Evolutionary conservation across 2,329 filamentous ascomycete genomes (phyloP), one percentile per base, ranked within the genome.

Genomic region (Colletotrichum sp.): DNA sequence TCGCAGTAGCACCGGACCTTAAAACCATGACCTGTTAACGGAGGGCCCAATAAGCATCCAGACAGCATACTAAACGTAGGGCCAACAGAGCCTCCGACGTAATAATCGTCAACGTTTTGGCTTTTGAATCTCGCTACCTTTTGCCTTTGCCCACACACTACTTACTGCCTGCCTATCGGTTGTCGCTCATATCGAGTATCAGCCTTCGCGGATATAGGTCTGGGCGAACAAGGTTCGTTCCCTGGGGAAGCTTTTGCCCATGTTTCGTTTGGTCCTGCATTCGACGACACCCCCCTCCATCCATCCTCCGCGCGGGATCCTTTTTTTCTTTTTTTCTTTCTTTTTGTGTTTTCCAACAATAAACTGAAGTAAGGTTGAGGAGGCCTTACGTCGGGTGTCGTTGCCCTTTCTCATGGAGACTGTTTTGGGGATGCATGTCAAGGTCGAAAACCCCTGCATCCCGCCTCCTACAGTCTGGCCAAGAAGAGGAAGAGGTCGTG

Each of bases 241-340:
- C 61, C 21, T 8, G 57, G 67, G 68, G 68, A 67, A 73, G 68
- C 58, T 72, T 73, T 73, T 73, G 68, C 72, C 72, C 68, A 66
- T 71, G 68, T 73, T 71, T 73, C 71, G 71, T 71, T 73, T 73
- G 62, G 36, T 51, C 55, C 43, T 47, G 43, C 43, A 21, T 47
- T 47, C 43, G 47, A 33, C 57, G 57, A 8, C 66, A 8, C 8
- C n/a, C 31, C 4, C 55, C 24, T 12, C 31, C 24, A 15, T 33
- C 67, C 27, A 38, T 18, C 18, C 33, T 24, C 21, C 1, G 34
- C 33, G 43, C 59, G 27, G 51, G n/a, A 16, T 34, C 54, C 43
- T 47, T 47, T 43, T 12, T 8, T 5, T 43, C 15, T 43, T 3
- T n/a, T n/a, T 9, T 5, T n/a, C 6, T 43, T 43, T n/a, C 5